These are phyloP conservation scores for Globisporangium spinosum DNA, from an alignment of 352 stramenopile genomes.

Conservation along the genomic window DNA sequence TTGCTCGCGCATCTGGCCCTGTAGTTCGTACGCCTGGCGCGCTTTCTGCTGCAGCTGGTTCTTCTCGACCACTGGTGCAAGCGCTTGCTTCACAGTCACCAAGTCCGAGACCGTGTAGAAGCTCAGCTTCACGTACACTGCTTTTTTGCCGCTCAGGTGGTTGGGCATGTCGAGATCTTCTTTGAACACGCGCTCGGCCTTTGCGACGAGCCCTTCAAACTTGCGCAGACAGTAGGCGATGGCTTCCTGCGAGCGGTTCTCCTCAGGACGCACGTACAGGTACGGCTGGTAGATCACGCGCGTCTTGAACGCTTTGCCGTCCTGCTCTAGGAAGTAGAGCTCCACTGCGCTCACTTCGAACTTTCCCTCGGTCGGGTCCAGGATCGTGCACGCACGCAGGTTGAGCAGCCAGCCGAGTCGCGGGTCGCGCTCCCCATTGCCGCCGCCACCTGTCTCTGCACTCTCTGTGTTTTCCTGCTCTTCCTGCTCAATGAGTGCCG, in stretches of 20 bases:
- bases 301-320: conserved; percentile 94
- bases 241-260: conserved; percentile 63
- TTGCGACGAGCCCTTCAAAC: conserved; percentile 86
- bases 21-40: conserved; percentile 67
- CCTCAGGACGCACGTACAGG: conserved; percentile 91
- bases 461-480: conserved; percentile 20
- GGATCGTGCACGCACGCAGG: conserved; percentile 52
- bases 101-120: conserved; percentile 82
- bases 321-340: conserved; percentile 94
- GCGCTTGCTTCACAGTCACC: conserved; percentile 59
- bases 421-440: conserved; percentile 15
- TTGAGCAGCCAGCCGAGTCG: conserved; percentile 76
- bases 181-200: conserved; percentile 65
- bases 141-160: conserved; percentile 84
- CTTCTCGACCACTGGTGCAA: conserved; percentile 54
- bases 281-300: conserved; percentile 95
- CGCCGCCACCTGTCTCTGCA: background rate
- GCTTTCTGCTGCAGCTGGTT: conserved; percentile 64
- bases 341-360: conserved; percentile 90
- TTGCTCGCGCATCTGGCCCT: conserved; percentile 36
- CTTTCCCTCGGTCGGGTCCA: conserved; percentile 53
- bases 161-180: conserved; percentile 92
- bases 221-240: conserved; percentile 75
- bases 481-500: conserved; percentile 54
- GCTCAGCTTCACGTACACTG: conserved; percentile 88